Evolutionary conservation across 805 yeast species (phyloP), one percentile per base, ranked within the genome.

Genomic region (Middelhovenomyces tepae): DNA sequence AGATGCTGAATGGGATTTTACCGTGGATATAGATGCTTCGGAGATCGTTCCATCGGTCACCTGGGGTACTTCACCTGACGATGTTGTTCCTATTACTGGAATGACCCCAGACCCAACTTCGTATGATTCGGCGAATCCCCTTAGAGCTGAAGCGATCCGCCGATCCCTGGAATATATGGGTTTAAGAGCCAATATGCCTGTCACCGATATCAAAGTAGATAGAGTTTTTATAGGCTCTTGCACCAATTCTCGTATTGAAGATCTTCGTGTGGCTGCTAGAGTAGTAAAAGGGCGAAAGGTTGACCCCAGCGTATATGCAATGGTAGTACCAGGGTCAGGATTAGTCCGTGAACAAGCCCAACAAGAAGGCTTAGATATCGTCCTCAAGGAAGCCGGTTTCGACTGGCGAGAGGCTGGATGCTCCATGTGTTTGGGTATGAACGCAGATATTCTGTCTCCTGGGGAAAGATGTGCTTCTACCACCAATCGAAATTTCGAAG

Each of bases 381-480:
- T 87, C 38, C 87, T 87, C 53, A 71, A 64, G 50, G 81, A 73
- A 28, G 95, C 96, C 30, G 95, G 94, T 10, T 87, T 87, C 55
- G 85, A 80, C 48, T 87, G 96, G 96, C 82, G 96, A 67, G 96
- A 87, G 66, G 95, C 96, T 44, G 96, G 96, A 44, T 87, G 96
- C 64, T 86, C 95, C 19, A 87, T 87, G 96, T 87, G 96, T 66
- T 69, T 87, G 34, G 96, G 96, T 61, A 87, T 87, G 96, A 87
- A 87, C 64, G 94, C 95, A 28, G 96, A 87, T 65, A 86, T 87
- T 49, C 70, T 87, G 54, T 73, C 76, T 43, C 96, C 96, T 26
- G 75, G 80, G 55, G 96, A 87, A 63, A 78, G 96, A 62, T 87
- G 96, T 67, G 96, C 96, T 9, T 85, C 95, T 7, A 87, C 96